Evolutionary conservation across 345 rosid species (phyloP), one percentile per base, ranked within the genome.

Genomic region (Lepidium sativum): DNA sequence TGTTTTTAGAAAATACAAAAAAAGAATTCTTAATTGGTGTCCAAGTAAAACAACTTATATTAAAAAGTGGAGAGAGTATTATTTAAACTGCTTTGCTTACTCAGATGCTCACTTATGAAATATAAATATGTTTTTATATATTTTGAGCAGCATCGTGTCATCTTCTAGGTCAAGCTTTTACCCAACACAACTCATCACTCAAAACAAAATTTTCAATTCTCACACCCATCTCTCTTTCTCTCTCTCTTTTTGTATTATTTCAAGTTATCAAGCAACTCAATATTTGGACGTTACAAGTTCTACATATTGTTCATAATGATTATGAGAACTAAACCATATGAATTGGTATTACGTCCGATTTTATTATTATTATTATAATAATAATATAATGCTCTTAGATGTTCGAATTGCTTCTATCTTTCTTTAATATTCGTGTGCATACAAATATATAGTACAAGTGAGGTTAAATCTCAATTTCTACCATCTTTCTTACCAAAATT

Each of bases 101-200:
- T 51, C 67, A 59, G 62, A 73, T 66, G 67, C 62, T 27, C 31
- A 60, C 52, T 66, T 53, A 54, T 57, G 66, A 57, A 25, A 72
- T 59, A 50, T 65, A 57, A 25, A 72, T 59, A 50, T 65, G 76
- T 49, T 73, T 44, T 31, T 34, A 60, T 63, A 60, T 63, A 66
- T 42, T 66, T 72, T 53, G 51, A 52, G 62, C 51, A 59, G 34
- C 65, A 64, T 55, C 58, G 65, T 71, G 65, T 56, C 72, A 60
- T 66, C 67, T 52, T 73, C 54, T 72, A 65, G 68, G 77, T 67
- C 72, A 60, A 59, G 77, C 72, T 73, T 60, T 67, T 60, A 66
- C 58, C 68, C 72, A 73, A 66, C 77, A 73, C 72, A 73, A 52
- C 51, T 49, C 52, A 66, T 60, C 77, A 73, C 77, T 60, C 20